A percentile compares a stretch with the other conserved stretches of the same genome.
Evolutionary conservation across 345 rosid species (phyloP).

Genomic region (Citrus sinensis): DNA sequence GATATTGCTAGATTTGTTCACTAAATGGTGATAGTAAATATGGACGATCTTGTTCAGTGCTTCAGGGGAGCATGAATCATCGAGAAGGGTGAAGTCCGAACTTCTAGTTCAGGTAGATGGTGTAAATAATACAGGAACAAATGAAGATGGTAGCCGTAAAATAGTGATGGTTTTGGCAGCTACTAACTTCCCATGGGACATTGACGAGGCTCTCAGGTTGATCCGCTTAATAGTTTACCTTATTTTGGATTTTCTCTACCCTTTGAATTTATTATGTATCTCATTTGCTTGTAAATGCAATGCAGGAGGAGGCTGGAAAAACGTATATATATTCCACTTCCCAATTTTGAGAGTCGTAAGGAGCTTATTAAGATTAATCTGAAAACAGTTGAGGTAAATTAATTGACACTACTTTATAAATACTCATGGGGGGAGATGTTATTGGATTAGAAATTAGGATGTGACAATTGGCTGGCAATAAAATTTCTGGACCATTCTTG

Average conservation of each 20-base stretch:
- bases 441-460: neutral
- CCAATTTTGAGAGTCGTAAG: conserved; percentile 95
- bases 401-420: neutral
- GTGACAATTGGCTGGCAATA: neutral
- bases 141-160: conserved; percentile 95
- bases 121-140: conserved; percentile 80
- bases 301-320: conserved; percentile 99
- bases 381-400: conserved; percentile 90
- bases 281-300: conserved; percentile 14
- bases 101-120: conserved; percentile 99
- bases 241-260: neutral
- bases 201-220: conserved; percentile 97
- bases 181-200: conserved; percentile 99
- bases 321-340: conserved; percentile 97
- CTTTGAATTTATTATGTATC: neutral
- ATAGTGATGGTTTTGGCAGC: conserved; percentile 99
- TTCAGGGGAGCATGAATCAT: conserved; percentile 97
- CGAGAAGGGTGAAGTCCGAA: conserved; percentile 99
- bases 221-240: neutral
- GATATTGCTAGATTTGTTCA: neutral
- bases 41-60: conserved; percentile 45
- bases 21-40: neutral
- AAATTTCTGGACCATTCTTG: no score
- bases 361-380: conserved; percentile 94
- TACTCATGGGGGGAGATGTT: neutral